phyloP scores from a whole-genome alignment of 257 asterid species.

The Penstemon eatonii region DNA sequence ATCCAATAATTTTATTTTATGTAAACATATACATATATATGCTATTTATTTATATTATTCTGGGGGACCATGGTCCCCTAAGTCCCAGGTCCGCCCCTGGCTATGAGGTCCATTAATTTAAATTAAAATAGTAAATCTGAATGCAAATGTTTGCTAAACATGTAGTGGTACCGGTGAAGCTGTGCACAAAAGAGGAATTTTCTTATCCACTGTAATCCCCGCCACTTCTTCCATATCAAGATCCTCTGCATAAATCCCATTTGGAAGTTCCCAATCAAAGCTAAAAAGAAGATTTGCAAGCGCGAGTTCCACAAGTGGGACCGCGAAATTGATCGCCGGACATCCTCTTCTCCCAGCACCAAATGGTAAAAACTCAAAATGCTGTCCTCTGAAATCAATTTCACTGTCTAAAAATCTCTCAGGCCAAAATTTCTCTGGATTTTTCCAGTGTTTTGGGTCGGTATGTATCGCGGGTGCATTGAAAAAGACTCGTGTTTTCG shows the following conservation, averaged over 20 bases:
- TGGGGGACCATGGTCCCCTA: too few species aligned
- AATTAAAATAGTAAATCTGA: too few species aligned
- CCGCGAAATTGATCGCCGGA: constrained; percentile 47
- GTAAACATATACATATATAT: too few species aligned
- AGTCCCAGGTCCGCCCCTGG: too few species aligned
- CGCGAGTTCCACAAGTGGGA: constrained; percentile 44
- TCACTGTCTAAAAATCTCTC: constrained; percentile 39
- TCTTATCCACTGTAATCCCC: constrained; percentile 51
- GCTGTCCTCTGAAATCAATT: constrained; percentile 41
- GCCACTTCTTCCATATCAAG: constrained; percentile 49
- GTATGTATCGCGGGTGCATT: constrained; percentile 34
- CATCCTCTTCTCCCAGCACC: constrained; percentile 58
- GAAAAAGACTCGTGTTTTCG: constrained; percentile 37
- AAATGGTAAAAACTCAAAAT: constrained; percentile 50
- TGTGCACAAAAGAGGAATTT: constrained; percentile 38
- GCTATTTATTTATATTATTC: too few species aligned
- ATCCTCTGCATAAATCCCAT: constrained; percentile 31
- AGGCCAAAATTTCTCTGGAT: constrained; percentile 39
- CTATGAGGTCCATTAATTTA: too few species aligned
- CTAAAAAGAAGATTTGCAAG: constrained; percentile 44
- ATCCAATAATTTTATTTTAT: too few species aligned
- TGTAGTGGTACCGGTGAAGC: constrained; percentile 20
- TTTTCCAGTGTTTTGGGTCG: constrained; percentile 38
- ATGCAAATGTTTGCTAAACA: too few species aligned
- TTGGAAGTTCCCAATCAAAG: constrained; percentile 48